Evolutionary conservation across 2,329 filamentous ascomycete species (phyloP), one percentile per base, ranked within the genome.

Genomic region (Penicillium concentricum): DNA sequence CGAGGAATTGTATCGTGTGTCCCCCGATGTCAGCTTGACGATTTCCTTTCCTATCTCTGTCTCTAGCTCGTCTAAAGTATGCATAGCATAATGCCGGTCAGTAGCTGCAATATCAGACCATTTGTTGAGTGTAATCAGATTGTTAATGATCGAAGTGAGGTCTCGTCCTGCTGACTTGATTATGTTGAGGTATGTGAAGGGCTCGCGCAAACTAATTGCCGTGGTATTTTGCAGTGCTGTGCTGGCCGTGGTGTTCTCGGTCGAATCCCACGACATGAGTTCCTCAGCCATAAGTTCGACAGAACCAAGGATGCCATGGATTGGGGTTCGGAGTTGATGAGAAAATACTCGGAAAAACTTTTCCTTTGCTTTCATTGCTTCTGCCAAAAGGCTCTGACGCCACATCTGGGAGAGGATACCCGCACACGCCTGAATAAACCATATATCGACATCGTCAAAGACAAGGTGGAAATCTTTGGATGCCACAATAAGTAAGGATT

Each of bases 91-190:
- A 6, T 59, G 38, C 1, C 61, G 56, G 3, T 63, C 54, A 24
- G n/a, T 38, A 18, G 48, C 50, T 8, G 61, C 61, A n/a, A 61
- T 61, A 22, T 63, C 61, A 2, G 51, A 24, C 61, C 61, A 63
- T 22, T 53, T 44, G 37, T 63, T 61, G 0, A 61, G 8, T 0
- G 54, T 56, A n/a, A 61, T 59, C 42, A 61, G 34, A 15, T 54
- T 61, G 16, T 61, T 57, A 12, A 57, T 43, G 3, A 61, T 57
- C 4, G 59, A 43, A 3, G 32, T 54, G 13, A 61, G 28, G 38
- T 61, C 59, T 42, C 41, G 42, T 16, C 59, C 57, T 2, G 45
- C 59, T 37, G 45, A 59, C 32, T 57, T 59, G 44, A 61, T 61
- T 1, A 50, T 61, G 13, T 53, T 52, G 2, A 61, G 51, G 24